These are phyloP conservation scores for Botrytis paeoniae DNA, from an alignment of 2,329 filamentous ascomycete genomes.

Conservation along the genomic window DNA sequence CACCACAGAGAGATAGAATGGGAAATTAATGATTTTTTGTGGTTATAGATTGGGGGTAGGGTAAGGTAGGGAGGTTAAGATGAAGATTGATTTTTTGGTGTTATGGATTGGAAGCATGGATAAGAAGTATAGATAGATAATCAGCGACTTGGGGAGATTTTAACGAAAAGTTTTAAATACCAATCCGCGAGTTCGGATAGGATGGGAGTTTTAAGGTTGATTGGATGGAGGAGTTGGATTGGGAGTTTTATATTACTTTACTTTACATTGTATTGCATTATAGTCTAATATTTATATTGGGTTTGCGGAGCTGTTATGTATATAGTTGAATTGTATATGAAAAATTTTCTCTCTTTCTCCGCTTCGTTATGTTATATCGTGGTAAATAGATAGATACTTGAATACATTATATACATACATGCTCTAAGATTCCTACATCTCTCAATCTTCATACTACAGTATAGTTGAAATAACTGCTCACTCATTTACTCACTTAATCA, in stretches of 20 bases:
- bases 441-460: too few species aligned
- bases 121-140: neutral
- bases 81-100: neutral
- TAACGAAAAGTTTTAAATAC: neutral
- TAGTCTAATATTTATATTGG: neutral
- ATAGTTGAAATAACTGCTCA: too few species aligned
- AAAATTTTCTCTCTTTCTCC: neutral
- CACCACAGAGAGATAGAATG: constrained; percentile 1
- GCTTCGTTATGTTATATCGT: accelerated
- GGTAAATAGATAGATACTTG: too few species aligned
- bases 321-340: neutral
- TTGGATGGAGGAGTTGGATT: neutral
- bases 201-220: neutral
- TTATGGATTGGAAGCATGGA: neutral
- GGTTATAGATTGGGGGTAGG: neutral
- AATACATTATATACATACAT: too few species aligned
- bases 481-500: too few species aligned
- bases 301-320: accelerated
- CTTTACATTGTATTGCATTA: neutral
- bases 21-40: neutral
- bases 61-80: neutral
- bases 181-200: neutral
- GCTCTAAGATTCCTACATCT: too few species aligned
- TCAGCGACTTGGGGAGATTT: neutral
- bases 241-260: neutral